Conservation (phyloP, 2,329 filamentous ascomycete genomes). For the Penicillium sp. region DNA sequence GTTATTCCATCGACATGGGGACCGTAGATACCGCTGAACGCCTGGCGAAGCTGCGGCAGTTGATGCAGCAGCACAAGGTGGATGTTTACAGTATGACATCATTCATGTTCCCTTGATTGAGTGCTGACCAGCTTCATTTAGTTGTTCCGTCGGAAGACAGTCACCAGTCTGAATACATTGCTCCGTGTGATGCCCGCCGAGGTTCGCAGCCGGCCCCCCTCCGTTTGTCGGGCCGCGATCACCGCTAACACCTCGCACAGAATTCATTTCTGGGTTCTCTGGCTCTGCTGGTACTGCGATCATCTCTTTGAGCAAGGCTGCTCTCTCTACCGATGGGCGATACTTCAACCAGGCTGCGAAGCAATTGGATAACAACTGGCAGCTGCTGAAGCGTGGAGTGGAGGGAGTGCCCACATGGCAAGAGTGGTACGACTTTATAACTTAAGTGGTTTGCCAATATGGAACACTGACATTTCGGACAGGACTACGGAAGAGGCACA, state of each 20-base stretch:
- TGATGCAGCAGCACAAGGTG: slow-evolving; percentile 85
- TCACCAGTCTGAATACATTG: slow-evolving; percentile 97
- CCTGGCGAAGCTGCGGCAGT: slow-evolving; percentile 72
- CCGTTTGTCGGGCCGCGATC: slow-evolving; percentile 7
- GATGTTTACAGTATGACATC: slow-evolving; percentile 79
- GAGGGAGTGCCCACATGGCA: slow-evolving; percentile 97
- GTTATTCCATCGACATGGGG: slow-evolving; percentile 64
- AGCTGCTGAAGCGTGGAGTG: slow-evolving; percentile 85
- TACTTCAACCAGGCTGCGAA: slow-evolving; percentile 97
- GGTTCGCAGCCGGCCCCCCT: slow-evolving; percentile 44
- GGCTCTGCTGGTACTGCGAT: slow-evolving; percentile 94
- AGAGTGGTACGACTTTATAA: slow-evolving; percentile 68
- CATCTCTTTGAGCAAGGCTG: slow-evolving; percentile 81
- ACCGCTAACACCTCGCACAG: slow-evolving; percentile 40
- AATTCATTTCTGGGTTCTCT: slow-evolving; percentile 90
- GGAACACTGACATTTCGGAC: slow-evolving; percentile 16
- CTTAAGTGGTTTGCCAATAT: not conserved
- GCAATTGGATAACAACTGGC: slow-evolving; percentile 90
- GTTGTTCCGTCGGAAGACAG: slow-evolving; percentile 96
- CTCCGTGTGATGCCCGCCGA: slow-evolving; percentile 88
- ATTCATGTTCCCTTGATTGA: slow-evolving; percentile 15
- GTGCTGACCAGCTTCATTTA: slow-evolving; percentile 49
- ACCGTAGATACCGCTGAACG: slow-evolving; percentile 76
- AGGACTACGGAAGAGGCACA: slow-evolving; percentile 78
- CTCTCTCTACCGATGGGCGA: slow-evolving; percentile 88